Evolutionary conservation across 352 stramenopile genomes (phyloP), one percentile per base, ranked within the genome.

Genomic region (Pythium aphanidermatum): DNA sequence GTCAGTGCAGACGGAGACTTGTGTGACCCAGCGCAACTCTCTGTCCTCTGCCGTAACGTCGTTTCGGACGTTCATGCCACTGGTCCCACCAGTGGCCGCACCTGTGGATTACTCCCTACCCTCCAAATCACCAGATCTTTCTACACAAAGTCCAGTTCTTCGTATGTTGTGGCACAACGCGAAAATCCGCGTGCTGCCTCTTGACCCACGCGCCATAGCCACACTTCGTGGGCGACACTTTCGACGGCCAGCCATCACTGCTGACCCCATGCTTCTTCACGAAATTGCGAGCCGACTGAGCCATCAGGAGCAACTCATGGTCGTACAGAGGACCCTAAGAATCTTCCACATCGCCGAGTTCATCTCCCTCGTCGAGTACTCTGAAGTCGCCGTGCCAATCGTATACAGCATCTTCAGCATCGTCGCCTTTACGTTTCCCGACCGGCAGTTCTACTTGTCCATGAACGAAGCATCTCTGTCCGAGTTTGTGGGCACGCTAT

Each of bases 391-490:
- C 2, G 34, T 50, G 13, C 49, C 49, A 6, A 16, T 57, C 25
- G 24, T 57, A 17, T 57, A 57, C 34, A 40, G 49, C 38, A 10
- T 48, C 6, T 55, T 43, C 38, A 24, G 3, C 4, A 31, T 48
- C 38, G 27, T 41, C 1, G 25, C 26, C 23, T 55, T 32, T 27
- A 24, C 23, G 1, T 39, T 57, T 13, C 65, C 65, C 14, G 76
- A 74, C 29, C 56, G 49, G 11, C 19, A 54, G 11, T 72, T 58
- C 46, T 76, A 74, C 55, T 32, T 47, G 9, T 51, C 58, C 31
- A 23, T 70, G 5, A 24, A 38, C 1, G 46, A 50, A 19, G 59
- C 71, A 36, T 27, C 42, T 5, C 17, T 25, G 1, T 2, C 20
- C 19, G 6, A 63, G 13, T 26, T 79, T 1, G 20, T 42, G 0